phyloP scores from a whole-genome alignment of 345 rosid genomes.

The Xanthoceras sorbifolium region DNA sequence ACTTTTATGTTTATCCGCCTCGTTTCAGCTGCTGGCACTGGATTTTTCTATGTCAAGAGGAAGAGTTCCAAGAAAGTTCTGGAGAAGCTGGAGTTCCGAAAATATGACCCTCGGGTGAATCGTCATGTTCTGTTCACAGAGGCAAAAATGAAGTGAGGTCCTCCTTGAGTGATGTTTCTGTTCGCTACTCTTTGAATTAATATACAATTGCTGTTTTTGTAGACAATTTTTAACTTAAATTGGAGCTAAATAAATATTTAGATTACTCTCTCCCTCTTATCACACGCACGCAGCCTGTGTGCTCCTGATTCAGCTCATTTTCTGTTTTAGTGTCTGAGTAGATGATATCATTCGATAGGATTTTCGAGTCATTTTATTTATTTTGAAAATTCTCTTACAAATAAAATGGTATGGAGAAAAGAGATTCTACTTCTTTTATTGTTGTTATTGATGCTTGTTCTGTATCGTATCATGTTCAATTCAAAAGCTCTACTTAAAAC shows the following conservation, averaged over 20 bases:
- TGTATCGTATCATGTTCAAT: background rate
- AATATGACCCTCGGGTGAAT: slow-evolving; percentile 89
- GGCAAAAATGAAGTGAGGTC: slow-evolving; percentile 81
- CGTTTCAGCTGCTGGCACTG: slow-evolving; percentile 95
- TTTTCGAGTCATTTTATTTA: background rate
- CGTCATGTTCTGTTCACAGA: slow-evolving; percentile 93
- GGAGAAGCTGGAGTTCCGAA: slow-evolving; percentile 89
- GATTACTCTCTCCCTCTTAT: background rate
- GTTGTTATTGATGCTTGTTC: background rate
- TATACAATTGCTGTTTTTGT: background rate
- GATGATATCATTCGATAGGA: background rate
- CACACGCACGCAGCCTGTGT: background rate
- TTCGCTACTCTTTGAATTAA: background rate
- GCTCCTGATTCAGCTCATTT: background rate
- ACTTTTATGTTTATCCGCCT: slow-evolving; percentile 88
- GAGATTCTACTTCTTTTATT: background rate
- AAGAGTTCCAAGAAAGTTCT: slow-evolving; percentile 77
- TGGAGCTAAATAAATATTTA: slow-evolving; percentile 12
- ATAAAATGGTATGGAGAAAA: background rate
- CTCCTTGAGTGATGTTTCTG: background rate
- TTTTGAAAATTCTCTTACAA: background rate
- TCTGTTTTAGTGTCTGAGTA: no score
- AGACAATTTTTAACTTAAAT: background rate
- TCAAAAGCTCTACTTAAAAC: background rate
- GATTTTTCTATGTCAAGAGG: slow-evolving; percentile 96